Base-by-base conservation (phyloP, 352 stramenopile species). In the Phytophthora palmivora region DNA sequence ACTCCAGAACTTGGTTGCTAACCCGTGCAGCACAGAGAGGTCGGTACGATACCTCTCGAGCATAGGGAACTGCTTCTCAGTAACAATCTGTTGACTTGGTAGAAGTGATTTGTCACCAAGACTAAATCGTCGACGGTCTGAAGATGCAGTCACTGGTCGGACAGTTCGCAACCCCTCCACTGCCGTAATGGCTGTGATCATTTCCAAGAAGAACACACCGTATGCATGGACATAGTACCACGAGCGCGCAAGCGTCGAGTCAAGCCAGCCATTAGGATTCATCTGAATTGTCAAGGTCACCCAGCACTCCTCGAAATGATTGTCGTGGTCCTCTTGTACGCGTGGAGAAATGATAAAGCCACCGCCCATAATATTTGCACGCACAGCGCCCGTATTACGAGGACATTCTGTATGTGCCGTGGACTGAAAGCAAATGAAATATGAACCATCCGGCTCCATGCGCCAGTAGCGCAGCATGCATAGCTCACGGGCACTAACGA, bases 341-440 rank as follows among this genome's bases (percentile, higher is more conserved):
- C 71, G 67, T 4, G 71, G 67, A 1, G 65, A 74, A 19, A 86
- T 86, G 48, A 95, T 91, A 50, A 95, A 95, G n/a, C 87, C 82
- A 3, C 79, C 82, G 21, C 82, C 84, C 49, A 92, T 64, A n/a
- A 95, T 75, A 7, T 72, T 79, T 7, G 72, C 87, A 38, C 78
- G 79, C 24, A 94, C 79, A 14, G 73, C 60, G 7, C 63, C 63
- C 1, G 56, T 64, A 22, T 45, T 56, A 0, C 21, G 30, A 28
- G 83, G 86, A 36, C 82, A 93, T 5, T 85, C 63, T 2, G 55
- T 6, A 54, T 95, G 81, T 0, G 79, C 82, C 14, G 83, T 92
- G n/a, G 87, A 95, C 70, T 95, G 87, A 57, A 93, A 91, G 56
- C 84, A 94, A 49, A 95, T 82, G 57, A 94, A 90, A 42, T 93